A percentile compares a stretch with the other conserved stretches of the same genome.
These are phyloP conservation scores for Cucurbita maxima DNA, from an alignment of 306 rosid genomes.

Conservation along the genomic window DNA sequence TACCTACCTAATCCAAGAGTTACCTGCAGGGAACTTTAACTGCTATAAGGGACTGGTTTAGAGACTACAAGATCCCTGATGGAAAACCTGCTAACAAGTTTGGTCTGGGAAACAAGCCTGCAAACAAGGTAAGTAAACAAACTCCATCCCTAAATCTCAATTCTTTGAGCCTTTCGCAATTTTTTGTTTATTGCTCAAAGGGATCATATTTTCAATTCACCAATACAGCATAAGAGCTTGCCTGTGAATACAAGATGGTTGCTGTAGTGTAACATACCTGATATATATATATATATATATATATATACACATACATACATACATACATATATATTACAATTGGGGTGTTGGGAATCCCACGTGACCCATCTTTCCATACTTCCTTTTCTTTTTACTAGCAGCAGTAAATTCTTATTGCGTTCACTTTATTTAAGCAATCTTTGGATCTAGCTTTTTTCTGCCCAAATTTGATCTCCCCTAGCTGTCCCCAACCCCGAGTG, in stretches of 20 bases:
- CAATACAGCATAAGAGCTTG: not conserved
- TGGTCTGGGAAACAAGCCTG: conserved; percentile 86
- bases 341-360: not conserved
- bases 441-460: not conserved
- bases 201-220: not conserved
- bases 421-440: not conserved
- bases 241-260: not conserved
- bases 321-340: not conserved
- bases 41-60: conserved; percentile 86
- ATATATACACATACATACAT: not conserved
- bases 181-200: not conserved
- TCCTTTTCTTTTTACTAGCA: not conserved
- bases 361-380: not conserved
- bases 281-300: not conserved
- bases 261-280: not conserved
- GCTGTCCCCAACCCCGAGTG: not conserved
- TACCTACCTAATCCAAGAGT: conserved; percentile 7
- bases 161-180: not conserved
- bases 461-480: not conserved
- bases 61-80: conserved; percentile 96
- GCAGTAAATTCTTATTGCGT: not conserved
- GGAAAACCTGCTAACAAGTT: conserved; percentile 93
- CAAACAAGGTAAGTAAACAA: conserved; percentile 43
- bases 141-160: not conserved
- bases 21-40: conserved; percentile 71